Conservation (phyloP, 106 monocot genomes). For the Hemerocallis citrina region DNA sequence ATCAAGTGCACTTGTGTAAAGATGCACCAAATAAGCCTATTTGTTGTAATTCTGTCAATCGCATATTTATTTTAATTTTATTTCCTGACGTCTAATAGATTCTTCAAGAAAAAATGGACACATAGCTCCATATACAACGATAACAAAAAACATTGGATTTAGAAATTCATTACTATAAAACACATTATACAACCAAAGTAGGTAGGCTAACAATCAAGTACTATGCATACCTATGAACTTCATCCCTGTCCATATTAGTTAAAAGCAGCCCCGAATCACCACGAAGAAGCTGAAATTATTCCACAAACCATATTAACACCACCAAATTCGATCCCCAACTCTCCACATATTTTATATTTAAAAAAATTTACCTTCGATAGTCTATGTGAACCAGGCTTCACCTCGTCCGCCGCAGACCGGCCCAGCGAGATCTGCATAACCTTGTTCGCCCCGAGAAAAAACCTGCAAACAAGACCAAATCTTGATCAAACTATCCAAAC, state of each 20-base stretch:
- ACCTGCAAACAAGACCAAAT: slow-evolving; percentile 26
- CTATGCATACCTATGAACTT: slow-evolving; percentile 59
- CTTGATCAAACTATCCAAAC: neutral
- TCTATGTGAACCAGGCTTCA: slow-evolving; percentile 63
- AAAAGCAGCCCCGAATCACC: slow-evolving; percentile 72
- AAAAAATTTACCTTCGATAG: slow-evolving; percentile 58
- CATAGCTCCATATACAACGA: too few relatives aligned
- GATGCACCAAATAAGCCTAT: too few relatives aligned
- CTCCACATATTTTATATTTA: neutral
- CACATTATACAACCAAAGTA: too few relatives aligned
- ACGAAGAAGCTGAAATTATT: slow-evolving; percentile 47
- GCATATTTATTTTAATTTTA: too few relatives aligned
- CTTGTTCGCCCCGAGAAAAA: slow-evolving; percentile 93
- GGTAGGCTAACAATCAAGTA: neutral
- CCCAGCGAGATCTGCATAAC: slow-evolving; percentile 90
- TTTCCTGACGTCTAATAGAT: too few relatives aligned
- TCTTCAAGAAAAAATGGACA: too few relatives aligned
- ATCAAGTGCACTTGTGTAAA: too few relatives aligned
- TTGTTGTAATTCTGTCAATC: too few relatives aligned
- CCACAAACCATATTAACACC: neutral
- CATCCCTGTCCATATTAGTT: slow-evolving; percentile 70
- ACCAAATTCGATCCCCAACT: neutral
- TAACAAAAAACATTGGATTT: too few relatives aligned
- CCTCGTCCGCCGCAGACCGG: slow-evolving; percentile 59
- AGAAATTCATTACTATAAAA: too few relatives aligned